Percentiles rank a stretch among this genome's conserved stretches.
Evolutionary conservation across 805 yeast species (phyloP).

Genomic region (Teunomyces lycoperdinae): DNA sequence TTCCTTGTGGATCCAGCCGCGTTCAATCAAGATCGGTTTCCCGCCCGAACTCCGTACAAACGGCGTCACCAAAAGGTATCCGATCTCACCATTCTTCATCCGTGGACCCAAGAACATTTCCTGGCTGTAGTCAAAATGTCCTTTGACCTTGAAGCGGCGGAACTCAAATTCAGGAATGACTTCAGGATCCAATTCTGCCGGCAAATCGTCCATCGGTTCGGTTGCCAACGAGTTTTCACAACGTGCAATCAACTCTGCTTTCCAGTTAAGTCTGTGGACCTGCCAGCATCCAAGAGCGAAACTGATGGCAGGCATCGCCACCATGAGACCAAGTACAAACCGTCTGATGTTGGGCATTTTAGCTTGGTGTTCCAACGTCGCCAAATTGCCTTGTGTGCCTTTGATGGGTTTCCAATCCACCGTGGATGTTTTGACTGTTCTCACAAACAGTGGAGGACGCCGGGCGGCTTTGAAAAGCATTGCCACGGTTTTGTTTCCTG

Average conservation of each 20-base stretch:
- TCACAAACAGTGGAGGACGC: neutral
- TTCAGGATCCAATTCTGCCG: constrained; percentile 60
- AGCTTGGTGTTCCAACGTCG: constrained; percentile 38
- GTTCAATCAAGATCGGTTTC: constrained; percentile 72
- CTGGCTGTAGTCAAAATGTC: constrained; percentile 76
- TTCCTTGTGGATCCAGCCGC: constrained; percentile 88
- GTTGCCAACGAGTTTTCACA: constrained; percentile 80
- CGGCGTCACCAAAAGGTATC: constrained; percentile 81
- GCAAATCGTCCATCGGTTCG: constrained; percentile 65
- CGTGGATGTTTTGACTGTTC: constrained; percentile 56
- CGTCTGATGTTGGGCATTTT: constrained; percentile 36
- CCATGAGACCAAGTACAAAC: constrained; percentile 44
- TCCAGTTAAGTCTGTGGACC: constrained; percentile 81
- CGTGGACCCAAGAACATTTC: constrained; percentile 95
- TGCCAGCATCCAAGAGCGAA: constrained; percentile 95
- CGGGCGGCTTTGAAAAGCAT: neutral
- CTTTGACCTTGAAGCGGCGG: constrained; percentile 72
- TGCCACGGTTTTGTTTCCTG: neutral
- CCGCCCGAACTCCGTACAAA: constrained; percentile 73
- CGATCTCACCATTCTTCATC: constrained; percentile 60
- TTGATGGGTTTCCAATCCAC: constrained; percentile 84
- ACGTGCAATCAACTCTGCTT: constrained; percentile 72
- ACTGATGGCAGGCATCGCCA: constrained; percentile 82
- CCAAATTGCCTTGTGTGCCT: constrained; percentile 38
- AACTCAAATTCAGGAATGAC: constrained; percentile 76